Conservation (phyloP, 768 basidiomycete species). For the Tremella yokohamensis region DNA sequence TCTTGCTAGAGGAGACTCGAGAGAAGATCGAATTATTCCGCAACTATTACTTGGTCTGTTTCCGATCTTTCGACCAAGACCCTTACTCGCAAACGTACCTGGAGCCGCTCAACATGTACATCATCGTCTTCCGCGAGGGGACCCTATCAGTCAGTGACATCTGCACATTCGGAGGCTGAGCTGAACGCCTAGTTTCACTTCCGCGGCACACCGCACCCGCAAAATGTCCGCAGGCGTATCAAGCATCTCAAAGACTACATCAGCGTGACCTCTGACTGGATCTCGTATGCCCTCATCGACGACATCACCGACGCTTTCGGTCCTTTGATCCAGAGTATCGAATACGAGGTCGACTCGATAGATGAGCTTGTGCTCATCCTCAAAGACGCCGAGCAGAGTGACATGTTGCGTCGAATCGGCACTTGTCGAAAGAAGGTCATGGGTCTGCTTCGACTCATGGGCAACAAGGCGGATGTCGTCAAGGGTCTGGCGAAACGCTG, state of each 20-base stretch:
- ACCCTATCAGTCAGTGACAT: conserved; percentile 72
- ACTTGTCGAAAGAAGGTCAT: conserved; percentile 99
- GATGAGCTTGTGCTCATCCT: conserved; percentile 96
- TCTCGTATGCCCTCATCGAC: conserved; percentile 97
- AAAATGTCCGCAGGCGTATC: conserved; percentile 94
- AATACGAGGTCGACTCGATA: conserved; percentile 98
- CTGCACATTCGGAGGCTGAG: not conserved
- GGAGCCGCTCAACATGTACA: conserved; percentile 99
- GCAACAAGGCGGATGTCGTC: conserved; percentile 98
- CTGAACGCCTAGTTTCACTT: conserved; percentile 77
- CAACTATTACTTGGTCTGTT: conserved; percentile 98
- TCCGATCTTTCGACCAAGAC: conserved; percentile 98
- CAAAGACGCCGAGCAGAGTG: conserved; percentile 92
- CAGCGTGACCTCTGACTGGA: conserved; percentile 98
- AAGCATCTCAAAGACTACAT: conserved; percentile 99
- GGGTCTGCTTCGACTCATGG: conserved; percentile 93
- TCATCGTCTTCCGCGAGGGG: conserved; percentile 96
- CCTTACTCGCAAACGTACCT: conserved; percentile 94
- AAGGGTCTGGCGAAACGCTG: conserved; percentile 97
- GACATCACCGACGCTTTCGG: conserved; percentile 99
- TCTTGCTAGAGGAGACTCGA: conserved; percentile 97
- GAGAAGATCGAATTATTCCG: conserved; percentile 99
- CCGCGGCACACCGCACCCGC: conserved; percentile 92
- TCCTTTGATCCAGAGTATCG: conserved; percentile 94
- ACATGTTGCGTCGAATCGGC: conserved; percentile 95